A percentile compares a stretch with the other conserved stretches of the same genome.
Evolutionary conservation across 1,284 basidiomycete species (phyloP).

Genomic region (Malassezia restricta): DNA sequence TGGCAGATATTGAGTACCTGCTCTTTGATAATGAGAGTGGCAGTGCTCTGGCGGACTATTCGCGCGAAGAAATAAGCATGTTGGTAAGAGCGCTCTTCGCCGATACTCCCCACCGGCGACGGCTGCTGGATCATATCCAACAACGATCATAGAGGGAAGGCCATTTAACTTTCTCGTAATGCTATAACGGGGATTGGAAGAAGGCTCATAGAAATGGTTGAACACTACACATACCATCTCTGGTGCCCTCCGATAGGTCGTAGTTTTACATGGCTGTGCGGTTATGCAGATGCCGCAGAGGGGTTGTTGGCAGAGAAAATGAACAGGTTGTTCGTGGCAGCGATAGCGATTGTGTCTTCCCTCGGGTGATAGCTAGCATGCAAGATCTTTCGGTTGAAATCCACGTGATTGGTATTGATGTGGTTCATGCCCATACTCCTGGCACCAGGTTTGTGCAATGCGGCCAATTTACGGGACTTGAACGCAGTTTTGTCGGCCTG

Average conservation of each 20-base stretch:
- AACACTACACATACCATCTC: too few species aligned
- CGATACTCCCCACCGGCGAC: slow-evolving; percentile 30
- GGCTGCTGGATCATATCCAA: slow-evolving; percentile 31
- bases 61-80: slow-evolving; percentile 65
- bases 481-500: slow-evolving; percentile 99
- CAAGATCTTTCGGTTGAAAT: slow-evolving; percentile 95
- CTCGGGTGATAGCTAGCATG: slow-evolving; percentile 79
- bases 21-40: slow-evolving; percentile 56
- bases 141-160: neutral
- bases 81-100: slow-evolving; percentile 80
- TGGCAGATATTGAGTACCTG: slow-evolving; percentile 72
- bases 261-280: too few species aligned
- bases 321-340: slow-evolving; percentile 49
- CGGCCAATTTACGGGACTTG: slow-evolving; percentile 83
- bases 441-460: slow-evolving; percentile 56
- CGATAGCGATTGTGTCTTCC: slow-evolving; percentile 74
- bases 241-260: too few species aligned
- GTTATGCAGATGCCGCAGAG: neutral
- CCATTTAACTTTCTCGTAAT: neutral
- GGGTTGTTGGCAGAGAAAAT: slow-evolving; percentile 51
- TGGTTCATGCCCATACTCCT: slow-evolving; percentile 55
- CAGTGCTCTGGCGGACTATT: slow-evolving; percentile 80
- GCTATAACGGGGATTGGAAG: neutral
- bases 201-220: too few species aligned
- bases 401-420: slow-evolving; percentile 42